phyloP scores from a whole-genome alignment of 2,329 filamentous ascomycete species.

The Lachnellula arida region DNA sequence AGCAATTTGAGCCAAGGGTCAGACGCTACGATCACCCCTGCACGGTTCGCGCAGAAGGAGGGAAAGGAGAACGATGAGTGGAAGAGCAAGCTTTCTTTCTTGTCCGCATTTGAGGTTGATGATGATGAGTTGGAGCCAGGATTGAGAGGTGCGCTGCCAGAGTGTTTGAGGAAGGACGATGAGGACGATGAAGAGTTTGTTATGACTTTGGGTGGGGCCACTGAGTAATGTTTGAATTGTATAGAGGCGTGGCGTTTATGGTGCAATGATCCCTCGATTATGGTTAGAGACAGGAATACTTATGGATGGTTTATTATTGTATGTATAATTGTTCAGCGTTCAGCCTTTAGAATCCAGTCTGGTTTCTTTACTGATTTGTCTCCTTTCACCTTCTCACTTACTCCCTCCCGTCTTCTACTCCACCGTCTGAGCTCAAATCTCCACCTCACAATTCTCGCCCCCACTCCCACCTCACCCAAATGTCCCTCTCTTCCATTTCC shows the following conservation, averaged over 20 bases:
- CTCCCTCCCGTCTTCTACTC: too few species aligned
- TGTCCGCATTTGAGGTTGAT: constrained; percentile 52
- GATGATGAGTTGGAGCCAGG: constrained; percentile 38
- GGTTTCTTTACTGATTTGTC: not conserved
- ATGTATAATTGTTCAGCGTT: not conserved
- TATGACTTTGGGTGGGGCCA: constrained; percentile 38
- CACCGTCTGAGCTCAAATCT: too few species aligned
- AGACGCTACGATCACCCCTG: constrained; percentile 46
- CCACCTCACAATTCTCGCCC: too few species aligned
- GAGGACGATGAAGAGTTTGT: constrained; percentile 52
- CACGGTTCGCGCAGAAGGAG: constrained; percentile 36
- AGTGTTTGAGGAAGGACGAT: constrained; percentile 30
- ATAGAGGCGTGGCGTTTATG: not conserved
- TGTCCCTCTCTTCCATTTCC: too few species aligned
- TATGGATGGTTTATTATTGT: not conserved
- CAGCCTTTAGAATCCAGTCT: not conserved
- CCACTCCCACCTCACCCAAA: too few species aligned
- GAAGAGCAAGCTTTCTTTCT: constrained; percentile 45
- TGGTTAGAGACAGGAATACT: not conserved
- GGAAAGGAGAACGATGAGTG: constrained; percentile 32
- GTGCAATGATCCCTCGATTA: not conserved
- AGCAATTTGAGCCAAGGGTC: constrained; percentile 37
- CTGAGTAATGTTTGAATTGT: not conserved
- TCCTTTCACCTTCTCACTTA: too few species aligned
- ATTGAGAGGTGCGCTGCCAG: constrained; percentile 24